phyloP scores from a whole-genome alignment of 2,329 filamentous ascomycete species.

The Trichophyton mentagrophytes region DNA sequence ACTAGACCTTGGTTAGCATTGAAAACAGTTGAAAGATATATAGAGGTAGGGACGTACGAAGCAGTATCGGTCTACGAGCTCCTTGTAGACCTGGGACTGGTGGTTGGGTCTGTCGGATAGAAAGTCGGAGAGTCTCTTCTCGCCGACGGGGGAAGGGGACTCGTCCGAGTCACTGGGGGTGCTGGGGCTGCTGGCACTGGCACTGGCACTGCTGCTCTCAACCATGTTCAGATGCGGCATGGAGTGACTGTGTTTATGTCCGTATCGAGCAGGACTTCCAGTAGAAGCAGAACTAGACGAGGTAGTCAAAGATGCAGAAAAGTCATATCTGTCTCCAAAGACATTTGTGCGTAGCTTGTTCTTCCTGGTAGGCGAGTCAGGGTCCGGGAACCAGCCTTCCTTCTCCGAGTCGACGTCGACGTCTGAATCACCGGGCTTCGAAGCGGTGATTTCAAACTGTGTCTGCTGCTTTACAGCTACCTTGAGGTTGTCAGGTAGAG shows the following conservation, averaged over 20 bases:
- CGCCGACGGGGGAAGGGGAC: neutral
- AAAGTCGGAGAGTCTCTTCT: conserved; percentile 7
- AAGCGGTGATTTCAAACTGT: neutral
- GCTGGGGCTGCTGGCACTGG: too few relatives aligned
- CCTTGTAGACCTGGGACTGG: conserved; percentile 82
- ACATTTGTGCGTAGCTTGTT: conserved; percentile 48
- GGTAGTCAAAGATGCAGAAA: conserved; percentile 78
- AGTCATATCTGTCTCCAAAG: conserved; percentile 91
- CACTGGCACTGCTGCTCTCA: neutral
- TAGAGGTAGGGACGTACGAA: too few relatives aligned
- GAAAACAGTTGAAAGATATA: too few relatives aligned
- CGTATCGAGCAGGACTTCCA: neutral
- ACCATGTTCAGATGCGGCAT: neutral
- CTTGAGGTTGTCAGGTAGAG: neutral
- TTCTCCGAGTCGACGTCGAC: neutral
- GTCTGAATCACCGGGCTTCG: neutral
- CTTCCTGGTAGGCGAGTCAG: conserved; percentile 40
- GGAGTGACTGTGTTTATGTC: neutral
- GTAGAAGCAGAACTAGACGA: conserved; percentile 22
- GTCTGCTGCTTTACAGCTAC: neutral
- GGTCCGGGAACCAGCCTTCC: conserved; percentile 16
- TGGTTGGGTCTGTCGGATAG: conserved; percentile 52
- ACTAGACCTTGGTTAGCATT: neutral
- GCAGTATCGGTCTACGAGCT: conserved; percentile 97
- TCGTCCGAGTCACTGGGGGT: neutral